Evolutionary conservation across 306 rosid species (phyloP), one percentile per base, ranked within the genome.

Genomic region (Betula pendula): DNA sequence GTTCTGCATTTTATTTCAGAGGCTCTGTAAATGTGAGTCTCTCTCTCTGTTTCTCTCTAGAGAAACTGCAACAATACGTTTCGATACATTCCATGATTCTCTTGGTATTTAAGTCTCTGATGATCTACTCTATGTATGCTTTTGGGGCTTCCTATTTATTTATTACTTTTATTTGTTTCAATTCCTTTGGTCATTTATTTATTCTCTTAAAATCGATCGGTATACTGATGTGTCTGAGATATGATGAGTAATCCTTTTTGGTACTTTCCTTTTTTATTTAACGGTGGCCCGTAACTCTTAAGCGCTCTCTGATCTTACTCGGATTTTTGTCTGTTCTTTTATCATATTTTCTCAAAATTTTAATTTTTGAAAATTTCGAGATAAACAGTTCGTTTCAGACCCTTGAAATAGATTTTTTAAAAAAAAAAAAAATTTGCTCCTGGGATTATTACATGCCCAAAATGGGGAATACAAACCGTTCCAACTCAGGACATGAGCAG

Each of bases 41-140:
- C 35, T 1, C 6, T 1, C 17, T 0, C 35, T 20, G 4, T 29
- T 7, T 24, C 22, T 0, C 1, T 0, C n/a, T n/a, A n/a, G 91
- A 80, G 75, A 82, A 82, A 80, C 97, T 91, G 96, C 98, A 91
- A 91, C 97, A 93, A 88, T 84, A 91, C 89, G 97, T 89, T 59
- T 92, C 93, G 93, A 85, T 81, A 63, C 42, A 50, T 71, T 73
- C 89, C 85, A 76, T 93, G 98, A 91, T 91, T 89, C 80, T 2
- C 22, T 65, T 63, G 17, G 90, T 88, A 89, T 90, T 88, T 88
- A 91, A 91, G 97, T 93, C 96, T 93, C 96, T 91, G 97, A 89
- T 87, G 96, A 88, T 84, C 75, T 74, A 1, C 3, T 38, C 3
- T 15, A 1, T 38, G 1, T 50, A 0, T 10, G 2, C 1, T 2